phyloP scores from a whole-genome alignment of 192 early-diverging fungal genomes.

The Geranomyces variabilis region DNA sequence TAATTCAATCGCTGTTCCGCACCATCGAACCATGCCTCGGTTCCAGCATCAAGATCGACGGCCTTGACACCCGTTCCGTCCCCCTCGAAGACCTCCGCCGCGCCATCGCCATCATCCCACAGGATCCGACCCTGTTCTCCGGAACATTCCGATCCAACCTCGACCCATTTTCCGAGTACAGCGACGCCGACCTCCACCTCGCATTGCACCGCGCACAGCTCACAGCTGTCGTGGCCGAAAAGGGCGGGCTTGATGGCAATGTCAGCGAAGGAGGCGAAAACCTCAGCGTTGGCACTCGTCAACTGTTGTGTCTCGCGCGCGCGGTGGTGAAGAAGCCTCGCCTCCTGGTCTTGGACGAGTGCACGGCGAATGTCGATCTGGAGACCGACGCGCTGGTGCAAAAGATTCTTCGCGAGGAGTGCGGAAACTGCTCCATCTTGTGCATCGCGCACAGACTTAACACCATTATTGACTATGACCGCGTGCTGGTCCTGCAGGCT shows the following conservation, averaged over 20 bases:
- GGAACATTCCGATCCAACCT: constrained; percentile 65
- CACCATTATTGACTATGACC: constrained; percentile 56
- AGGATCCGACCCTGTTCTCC: constrained; percentile 57
- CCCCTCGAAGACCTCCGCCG: constrained; percentile 39
- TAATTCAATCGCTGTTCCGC: constrained; percentile 46
- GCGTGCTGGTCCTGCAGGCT: constrained; percentile 49
- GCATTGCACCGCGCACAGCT: constrained; percentile 45
- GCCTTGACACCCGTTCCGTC: constrained; percentile 58
- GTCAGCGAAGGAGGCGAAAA: constrained; percentile 83
- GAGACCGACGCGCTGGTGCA: constrained; percentile 80
- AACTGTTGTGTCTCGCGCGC: constrained; percentile 59
- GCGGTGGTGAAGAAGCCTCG: constrained; percentile 54
- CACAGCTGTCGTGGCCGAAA: constrained; percentile 43
- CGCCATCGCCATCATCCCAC: constrained; percentile 52
- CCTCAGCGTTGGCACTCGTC: constrained; percentile 77
- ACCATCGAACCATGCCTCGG: constrained; percentile 55
- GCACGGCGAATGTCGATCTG: constrained; percentile 17
- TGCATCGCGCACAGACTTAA: constrained; percentile 43
- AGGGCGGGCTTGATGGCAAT: constrained; percentile 62
- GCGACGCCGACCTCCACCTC: constrained; percentile 47
- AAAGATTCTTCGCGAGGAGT: constrained; percentile 55
- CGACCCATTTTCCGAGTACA: constrained; percentile 57
- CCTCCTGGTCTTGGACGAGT: constrained; percentile 46
- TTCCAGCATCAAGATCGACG: constrained; percentile 66
- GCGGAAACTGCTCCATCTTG: constrained; percentile 31